Evolutionary conservation across 2,329 filamentous ascomycete species (phyloP).

Genomic region (Neurospora sp.): DNA sequence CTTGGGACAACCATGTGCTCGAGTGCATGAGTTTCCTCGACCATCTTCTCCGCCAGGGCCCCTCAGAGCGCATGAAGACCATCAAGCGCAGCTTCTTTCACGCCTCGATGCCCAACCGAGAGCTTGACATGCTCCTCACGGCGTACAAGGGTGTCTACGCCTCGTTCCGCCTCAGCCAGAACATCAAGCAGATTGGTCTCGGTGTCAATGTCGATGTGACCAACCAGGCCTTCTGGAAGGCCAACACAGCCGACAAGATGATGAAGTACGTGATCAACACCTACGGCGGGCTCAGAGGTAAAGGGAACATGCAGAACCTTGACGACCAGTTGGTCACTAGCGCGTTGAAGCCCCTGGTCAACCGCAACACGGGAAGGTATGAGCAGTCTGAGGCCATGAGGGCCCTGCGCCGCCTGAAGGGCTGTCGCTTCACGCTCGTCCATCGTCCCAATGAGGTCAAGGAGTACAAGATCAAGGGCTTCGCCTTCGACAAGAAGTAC

Average conservation of each 20-base stretch:
- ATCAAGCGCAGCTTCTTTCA: slow-evolving; percentile 82
- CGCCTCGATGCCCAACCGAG: slow-evolving; percentile 25
- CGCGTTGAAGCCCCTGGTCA: neutral
- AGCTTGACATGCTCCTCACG: slow-evolving; percentile 50
- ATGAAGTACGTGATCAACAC: slow-evolving; percentile 19
- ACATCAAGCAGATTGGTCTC: slow-evolving; percentile 45
- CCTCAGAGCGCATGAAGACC: slow-evolving; percentile 53
- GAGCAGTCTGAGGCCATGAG: slow-evolving; percentile 42
- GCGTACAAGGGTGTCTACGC: slow-evolving; percentile 86
- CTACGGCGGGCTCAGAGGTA: slow-evolving; percentile 9
- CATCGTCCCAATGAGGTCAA: slow-evolving; percentile 39
- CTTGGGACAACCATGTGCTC: slow-evolving; percentile 57
- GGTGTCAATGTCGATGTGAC: slow-evolving; percentile 85
- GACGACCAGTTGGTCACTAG: neutral
- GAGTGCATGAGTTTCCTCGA: slow-evolving; percentile 85
- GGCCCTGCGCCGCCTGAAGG: slow-evolving; percentile 41
- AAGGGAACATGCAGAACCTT: neutral
- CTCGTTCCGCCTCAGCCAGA: slow-evolving; percentile 65
- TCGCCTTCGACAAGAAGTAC: slow-evolving; percentile 36
- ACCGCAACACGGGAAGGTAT: neutral
- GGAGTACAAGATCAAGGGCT: slow-evolving; percentile 40
- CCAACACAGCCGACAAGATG: slow-evolving; percentile 29
- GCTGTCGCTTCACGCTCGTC: slow-evolving; percentile 45
- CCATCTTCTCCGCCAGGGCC: slow-evolving; percentile 74
- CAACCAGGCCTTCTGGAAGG: slow-evolving; percentile 79